Conservation (phyloP, 225 moss, liverwort and hornwort genomes). For the Bryoerythrophyllum caledonicum region DNA sequence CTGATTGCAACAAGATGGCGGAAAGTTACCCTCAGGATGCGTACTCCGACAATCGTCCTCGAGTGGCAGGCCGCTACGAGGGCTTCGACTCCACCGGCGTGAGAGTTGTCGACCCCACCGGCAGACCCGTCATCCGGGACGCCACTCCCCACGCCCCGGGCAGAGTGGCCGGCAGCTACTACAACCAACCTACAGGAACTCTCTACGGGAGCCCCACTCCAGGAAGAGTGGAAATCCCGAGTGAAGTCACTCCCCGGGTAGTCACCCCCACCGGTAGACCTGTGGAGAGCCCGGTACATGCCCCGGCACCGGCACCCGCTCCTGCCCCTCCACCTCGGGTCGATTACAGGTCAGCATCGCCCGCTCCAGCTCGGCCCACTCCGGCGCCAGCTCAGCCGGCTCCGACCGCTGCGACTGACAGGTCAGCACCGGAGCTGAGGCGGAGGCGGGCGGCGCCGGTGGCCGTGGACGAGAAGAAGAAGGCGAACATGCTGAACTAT, state of each 20-base stretch:
- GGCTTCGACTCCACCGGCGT: not conserved
- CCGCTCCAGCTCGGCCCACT: too few species aligned
- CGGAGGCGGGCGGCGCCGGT: not conserved
- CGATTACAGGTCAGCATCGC: too few species aligned
- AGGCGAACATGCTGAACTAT: conserved; percentile 21
- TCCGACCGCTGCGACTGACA: not conserved
- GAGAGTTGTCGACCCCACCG: conserved; percentile 3
- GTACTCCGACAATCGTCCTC: not conserved
- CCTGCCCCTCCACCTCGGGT: too few species aligned
- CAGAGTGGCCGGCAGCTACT: not conserved
- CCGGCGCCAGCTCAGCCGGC: not conserved
- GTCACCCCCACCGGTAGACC: not conserved
- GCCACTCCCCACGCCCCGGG: not conserved
- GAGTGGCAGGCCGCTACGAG: conserved; percentile 8
- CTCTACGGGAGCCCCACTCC: not conserved
- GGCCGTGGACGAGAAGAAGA: not conserved
- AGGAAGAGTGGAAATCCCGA: not conserved
- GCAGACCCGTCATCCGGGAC: not conserved
- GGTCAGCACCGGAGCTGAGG: not conserved
- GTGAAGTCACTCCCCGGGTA: not conserved
- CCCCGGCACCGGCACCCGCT: not conserved
- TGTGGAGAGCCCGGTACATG: not conserved
- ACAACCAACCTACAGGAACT: not conserved
- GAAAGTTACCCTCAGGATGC: conserved; percentile 5
- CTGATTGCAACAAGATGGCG: conserved; percentile 26